Base-by-base conservation (phyloP, 1,284 basidiomycete genomes). In the Vanrija sp. region DNA sequence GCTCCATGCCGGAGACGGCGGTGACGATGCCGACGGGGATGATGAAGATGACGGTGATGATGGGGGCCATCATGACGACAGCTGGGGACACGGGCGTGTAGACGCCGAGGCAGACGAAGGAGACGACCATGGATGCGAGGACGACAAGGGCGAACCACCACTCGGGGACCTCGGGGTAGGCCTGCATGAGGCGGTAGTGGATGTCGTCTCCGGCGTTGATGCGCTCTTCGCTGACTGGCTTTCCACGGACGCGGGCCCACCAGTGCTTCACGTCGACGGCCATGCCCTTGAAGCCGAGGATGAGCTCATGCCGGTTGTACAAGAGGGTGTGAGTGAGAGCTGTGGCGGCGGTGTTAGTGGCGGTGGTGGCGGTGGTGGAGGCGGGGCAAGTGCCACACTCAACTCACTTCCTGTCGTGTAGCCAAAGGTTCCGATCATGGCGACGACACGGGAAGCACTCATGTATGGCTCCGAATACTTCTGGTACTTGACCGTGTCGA, bases 391-490 rank as follows among this genome's bases (percentile, higher is more conserved):
- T 28, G 28, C 28, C 28, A 28, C 28, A 28, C 7, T 28, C 34
- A 54, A 23, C 52, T 34, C 18, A 54, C 47, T 60, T 34, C 39
- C 58, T 9, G 48, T 45, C 16, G 58, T 60, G 54, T 60, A 60
- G 10, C 46, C 52, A 25, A 60, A 56, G 2, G 49, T 56, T 10
- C 54, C 58, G 15, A 54, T 45, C n/a, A 49, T 49, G 4, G 40
- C 3, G 5, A 60, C 58, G 12, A 48, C 10, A 12, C 46, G 45
- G 4, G 38, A 18, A 5, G 58, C 52, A 14, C 45, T 40, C 54
- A 60, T 55, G 46, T 54, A 60, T 12, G 54, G 58, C 43, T 56
- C 46, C 1, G 54, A 56, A 49, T 60, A 60, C 23, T 48, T n/a
- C 40, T 60, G 54, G 43, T 60, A 60, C 49, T 56, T 60, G 2